phyloP scores from a whole-genome alignment of 257 asterid species.

The Eucommia ulmoides region DNA sequence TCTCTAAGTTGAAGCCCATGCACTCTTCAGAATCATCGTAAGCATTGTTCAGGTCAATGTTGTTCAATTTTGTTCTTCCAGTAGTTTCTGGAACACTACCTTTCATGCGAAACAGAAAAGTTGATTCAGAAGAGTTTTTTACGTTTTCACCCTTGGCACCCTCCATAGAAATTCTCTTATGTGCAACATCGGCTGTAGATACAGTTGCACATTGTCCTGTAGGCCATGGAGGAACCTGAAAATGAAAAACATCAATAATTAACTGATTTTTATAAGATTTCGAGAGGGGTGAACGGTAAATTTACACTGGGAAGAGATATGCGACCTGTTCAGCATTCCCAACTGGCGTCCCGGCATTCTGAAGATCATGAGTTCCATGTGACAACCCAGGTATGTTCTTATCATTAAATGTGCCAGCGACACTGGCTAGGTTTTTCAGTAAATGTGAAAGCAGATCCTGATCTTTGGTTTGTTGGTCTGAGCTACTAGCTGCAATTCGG shows the following conservation, averaged over 20 bases:
- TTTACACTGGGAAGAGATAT: conserved; percentile 3
- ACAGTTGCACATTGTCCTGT: conserved; percentile 12
- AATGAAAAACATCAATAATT: too few species aligned
- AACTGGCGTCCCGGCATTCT: conserved; percentile 18
- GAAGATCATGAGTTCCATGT: conserved; percentile 19
- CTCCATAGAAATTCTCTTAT: conserved; percentile 14
- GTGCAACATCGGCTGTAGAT: conserved; percentile 13
- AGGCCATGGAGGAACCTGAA: conserved; percentile 20
- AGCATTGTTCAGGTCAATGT: conserved; percentile 66
- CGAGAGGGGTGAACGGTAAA: conserved; percentile 7
- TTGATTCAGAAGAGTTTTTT: conserved; percentile 26
- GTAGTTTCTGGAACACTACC: conserved; percentile 24
- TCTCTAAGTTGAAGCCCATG: conserved; percentile 28
- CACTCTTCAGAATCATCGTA: conserved; percentile 80
- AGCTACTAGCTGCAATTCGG: conserved; percentile 31
- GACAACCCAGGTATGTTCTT: conserved; percentile 14
- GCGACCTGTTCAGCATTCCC: conserved; percentile 20
- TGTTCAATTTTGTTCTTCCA: conserved; percentile 33
- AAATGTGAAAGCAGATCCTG: conserved; percentile 36
- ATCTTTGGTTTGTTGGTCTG: conserved; percentile 25
- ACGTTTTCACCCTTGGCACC: conserved; percentile 27
- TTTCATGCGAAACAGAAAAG: conserved; percentile 19
- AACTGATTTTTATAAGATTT: conserved; percentile 6
- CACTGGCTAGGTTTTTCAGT: conserved; percentile 29
- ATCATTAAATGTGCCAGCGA: conserved; percentile 20